Conservation (phyloP, 148 eudicot genomes). For the Fagopyrum tataricum region DNA sequence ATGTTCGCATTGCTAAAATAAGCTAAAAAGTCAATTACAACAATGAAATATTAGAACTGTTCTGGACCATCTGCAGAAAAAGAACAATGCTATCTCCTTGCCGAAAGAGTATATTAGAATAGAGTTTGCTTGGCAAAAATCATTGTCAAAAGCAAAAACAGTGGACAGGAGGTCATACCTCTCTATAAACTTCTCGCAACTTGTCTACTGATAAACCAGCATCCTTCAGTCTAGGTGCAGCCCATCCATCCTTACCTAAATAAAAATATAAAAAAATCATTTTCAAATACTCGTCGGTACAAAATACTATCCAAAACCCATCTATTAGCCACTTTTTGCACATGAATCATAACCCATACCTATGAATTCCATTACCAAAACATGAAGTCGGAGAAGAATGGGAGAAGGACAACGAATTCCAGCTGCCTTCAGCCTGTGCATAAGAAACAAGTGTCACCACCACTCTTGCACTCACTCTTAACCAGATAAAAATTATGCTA, state of each 20-base stretch:
- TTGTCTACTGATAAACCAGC: slow-evolving; percentile 86
- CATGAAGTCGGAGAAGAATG: slow-evolving; percentile 78
- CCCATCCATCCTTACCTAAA: slow-evolving; percentile 85
- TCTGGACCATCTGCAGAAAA: background rate
- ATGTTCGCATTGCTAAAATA: slow-evolving; percentile 69
- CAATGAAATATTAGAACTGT: background rate
- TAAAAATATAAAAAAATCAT: background rate
- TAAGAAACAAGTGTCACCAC: background rate
- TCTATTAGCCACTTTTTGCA: background rate
- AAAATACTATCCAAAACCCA: background rate
- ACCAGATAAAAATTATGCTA: background rate
- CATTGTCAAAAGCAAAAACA: slow-evolving; percentile 7
- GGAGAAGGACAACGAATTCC: slow-evolving; percentile 90
- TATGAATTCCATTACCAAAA: slow-evolving; percentile 96
- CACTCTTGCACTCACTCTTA: background rate
- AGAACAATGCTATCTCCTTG: background rate
- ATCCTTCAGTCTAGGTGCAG: slow-evolving; percentile 96
- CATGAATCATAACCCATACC: slow-evolving; percentile 33
- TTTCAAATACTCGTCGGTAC: background rate
- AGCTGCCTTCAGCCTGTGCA: slow-evolving; percentile 78
- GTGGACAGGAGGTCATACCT: slow-evolving; percentile 34
- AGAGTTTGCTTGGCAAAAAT: background rate
- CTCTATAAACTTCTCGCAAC: slow-evolving; percentile 82
- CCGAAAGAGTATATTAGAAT: background rate
- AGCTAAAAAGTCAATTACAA: slow-evolving; percentile 33